These are phyloP conservation scores for Cornus suecica DNA, from an alignment of 148 eudicot species.

Conservation along the genomic window DNA sequence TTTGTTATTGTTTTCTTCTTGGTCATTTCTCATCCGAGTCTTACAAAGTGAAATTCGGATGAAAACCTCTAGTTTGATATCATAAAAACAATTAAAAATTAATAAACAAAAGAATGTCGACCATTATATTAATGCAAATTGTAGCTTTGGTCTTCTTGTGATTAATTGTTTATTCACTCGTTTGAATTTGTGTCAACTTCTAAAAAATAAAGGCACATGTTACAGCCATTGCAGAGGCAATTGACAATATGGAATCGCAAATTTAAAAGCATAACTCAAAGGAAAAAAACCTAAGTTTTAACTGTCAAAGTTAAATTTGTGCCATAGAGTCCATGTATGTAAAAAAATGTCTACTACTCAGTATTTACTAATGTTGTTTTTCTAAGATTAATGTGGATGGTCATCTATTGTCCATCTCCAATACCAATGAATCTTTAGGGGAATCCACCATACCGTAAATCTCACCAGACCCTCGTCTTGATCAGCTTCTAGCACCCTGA, in stretches of 20 bases:
- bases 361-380: too few relatives aligned
- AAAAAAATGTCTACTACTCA: too few relatives aligned
- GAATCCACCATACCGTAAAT: too few relatives aligned
- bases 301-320: too few relatives aligned
- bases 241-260: slow-evolving; percentile 22
- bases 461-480: too few relatives aligned
- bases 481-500: too few relatives aligned
- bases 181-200: slow-evolving; percentile 48
- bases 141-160: background rate
- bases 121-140: background rate
- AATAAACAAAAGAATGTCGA: background rate
- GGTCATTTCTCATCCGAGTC: background rate
- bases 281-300: too few relatives aligned
- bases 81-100: background rate
- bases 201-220: slow-evolving; percentile 76
- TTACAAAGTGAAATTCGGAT: background rate
- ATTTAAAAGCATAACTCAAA: background rate
- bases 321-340: too few relatives aligned
- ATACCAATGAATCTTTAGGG: too few relatives aligned
- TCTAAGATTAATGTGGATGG: too few relatives aligned
- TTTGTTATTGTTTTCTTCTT: background rate
- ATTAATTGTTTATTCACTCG: background rate
- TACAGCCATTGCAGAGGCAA: slow-evolving; percentile 62
- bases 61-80: background rate
- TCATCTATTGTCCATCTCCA: too few relatives aligned